Base-by-base conservation (phyloP, 2,329 filamentous ascomycete genomes). In the Xylariaceae sp. region DNA sequence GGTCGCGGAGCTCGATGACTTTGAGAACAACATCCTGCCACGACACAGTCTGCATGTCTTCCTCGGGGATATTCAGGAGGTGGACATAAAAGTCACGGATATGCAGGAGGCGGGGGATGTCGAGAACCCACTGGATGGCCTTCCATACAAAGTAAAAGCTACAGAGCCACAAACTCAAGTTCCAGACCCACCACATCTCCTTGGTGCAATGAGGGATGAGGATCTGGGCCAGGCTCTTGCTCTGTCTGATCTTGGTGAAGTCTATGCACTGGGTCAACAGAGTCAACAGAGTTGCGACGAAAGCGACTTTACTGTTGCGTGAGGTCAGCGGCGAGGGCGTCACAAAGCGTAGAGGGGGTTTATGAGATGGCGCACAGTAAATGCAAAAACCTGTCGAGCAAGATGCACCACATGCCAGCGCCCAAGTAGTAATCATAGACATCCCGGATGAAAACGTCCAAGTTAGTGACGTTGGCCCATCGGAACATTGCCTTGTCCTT, bases 21-120 rank as follows among this genome's bases (percentile, higher is more conserved):
- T 89, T 84, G 49, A 82, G 86, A 19, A 96, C 90, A 21, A 95
- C 79, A 53, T 93, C 86, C 61, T 95, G 88, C 91, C 91, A 96
- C 5, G 91, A 92, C 40, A 95, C 86, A 0, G 89, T 94, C 65
- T 96, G 91, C 69, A 96, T 93, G 57, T 96, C 91, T 45, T 85
- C 76, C 47, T 81, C 78, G 0, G 87, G 86, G 35, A 96, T 89
- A 32, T 87, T 85, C 8, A 96, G 79, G 4, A 95, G 76, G 60
- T 94, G 76, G 22, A 83, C 74, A 62, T 88, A 96, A 65, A 95
- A 96, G 64, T 93, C 85, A 53, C 89, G 87, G 68, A 95, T 84
- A 40, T 88, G 77, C 46, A 79, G 71, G 21, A 96, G 73, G 14
- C 87, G 80, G 22, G 85, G 82, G 21, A 90, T 74, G 58, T 92